Percentiles rank a stretch among this genome's conserved stretches.
These are phyloP conservation scores for Paecilomyces sp. DNA, from an alignment of 2,329 filamentous ascomycete species.

Conservation along the genomic window DNA sequence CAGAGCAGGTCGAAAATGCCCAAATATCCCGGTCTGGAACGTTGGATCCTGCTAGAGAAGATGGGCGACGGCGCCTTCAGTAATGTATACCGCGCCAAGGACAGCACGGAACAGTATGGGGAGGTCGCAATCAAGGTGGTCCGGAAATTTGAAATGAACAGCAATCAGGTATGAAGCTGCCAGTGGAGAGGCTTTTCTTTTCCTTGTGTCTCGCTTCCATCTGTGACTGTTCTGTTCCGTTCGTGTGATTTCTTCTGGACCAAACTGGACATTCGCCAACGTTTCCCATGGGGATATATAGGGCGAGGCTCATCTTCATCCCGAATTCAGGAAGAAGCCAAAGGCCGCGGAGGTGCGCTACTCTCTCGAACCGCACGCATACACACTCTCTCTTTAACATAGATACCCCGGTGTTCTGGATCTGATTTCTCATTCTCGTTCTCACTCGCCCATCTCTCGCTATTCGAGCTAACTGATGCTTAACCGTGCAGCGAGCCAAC, in stretches of 20 bases:
- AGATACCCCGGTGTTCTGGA: slow-evolving; percentile 2
- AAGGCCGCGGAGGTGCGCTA: slow-evolving; percentile 93
- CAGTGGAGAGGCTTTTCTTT: slow-evolving; percentile 20
- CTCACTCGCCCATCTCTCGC: slow-evolving; percentile 4
- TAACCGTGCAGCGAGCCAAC: slow-evolving; percentile 68
- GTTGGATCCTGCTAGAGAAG: slow-evolving; percentile 85
- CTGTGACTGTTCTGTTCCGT: slow-evolving; percentile 18
- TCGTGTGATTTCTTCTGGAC: slow-evolving; percentile 14
- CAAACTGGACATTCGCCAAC: slow-evolving; percentile 43
- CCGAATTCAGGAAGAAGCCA: slow-evolving; percentile 89
- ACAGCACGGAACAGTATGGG: slow-evolving; percentile 61
- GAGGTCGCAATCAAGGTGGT: slow-evolving; percentile 98
- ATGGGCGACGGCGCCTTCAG: slow-evolving; percentile 99
- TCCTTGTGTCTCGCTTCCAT: slow-evolving; percentile 16
- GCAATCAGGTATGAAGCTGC: slow-evolving; percentile 75
- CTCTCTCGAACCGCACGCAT: slow-evolving; percentile 27
- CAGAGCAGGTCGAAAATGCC: slow-evolving; percentile 80
- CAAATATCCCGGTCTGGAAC: slow-evolving; percentile 72
- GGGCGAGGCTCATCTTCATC: slow-evolving; percentile 89
- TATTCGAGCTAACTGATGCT: slow-evolving; percentile 16
- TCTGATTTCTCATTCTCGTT: not conserved
- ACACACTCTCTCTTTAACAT: slow-evolving; percentile 6
- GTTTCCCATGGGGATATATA: slow-evolving; percentile 45
- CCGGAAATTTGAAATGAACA: slow-evolving; percentile 98
- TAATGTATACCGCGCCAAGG: slow-evolving; percentile 88